A percentile compares a stretch with the other conserved stretches of the same genome.
phyloP scores from a whole-genome alignment of 805 yeast species.

The Candida parachauliodes region DNA sequence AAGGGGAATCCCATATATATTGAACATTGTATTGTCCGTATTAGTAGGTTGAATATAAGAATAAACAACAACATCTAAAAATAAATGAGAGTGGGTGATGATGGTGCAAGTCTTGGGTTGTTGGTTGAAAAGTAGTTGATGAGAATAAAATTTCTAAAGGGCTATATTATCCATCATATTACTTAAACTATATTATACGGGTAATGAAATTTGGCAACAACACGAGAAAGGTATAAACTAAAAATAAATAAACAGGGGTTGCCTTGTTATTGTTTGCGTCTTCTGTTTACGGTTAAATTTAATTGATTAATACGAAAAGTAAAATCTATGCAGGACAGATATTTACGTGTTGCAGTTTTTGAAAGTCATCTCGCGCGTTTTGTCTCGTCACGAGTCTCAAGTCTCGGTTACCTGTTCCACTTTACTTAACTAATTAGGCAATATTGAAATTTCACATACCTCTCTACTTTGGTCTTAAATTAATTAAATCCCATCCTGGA shows the following conservation, averaged over 20 bases:
- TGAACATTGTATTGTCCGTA: slow-evolving; percentile 27
- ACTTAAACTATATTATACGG: not conserved
- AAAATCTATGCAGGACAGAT: not conserved
- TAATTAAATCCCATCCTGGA: no score
- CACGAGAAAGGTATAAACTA: not conserved
- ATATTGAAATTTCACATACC: no score
- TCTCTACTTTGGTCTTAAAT: no score
- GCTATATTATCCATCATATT: not conserved
- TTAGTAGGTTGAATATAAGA: slow-evolving; percentile 10
- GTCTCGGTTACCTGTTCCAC: no score
- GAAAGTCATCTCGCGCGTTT: no score
- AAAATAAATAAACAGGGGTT: not conserved
- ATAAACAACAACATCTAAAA: slow-evolving; percentile 8
- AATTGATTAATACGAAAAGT: not conserved
- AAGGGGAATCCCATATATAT: slow-evolving; percentile 74
- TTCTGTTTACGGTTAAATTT: not conserved
- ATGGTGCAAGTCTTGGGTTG: not conserved
- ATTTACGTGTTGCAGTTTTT: not conserved
- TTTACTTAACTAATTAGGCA: no score
- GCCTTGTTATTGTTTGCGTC: not conserved
- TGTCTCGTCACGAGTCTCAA: not conserved
- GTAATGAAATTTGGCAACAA: not conserved
- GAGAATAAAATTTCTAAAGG: not conserved
- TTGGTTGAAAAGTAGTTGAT: not conserved
- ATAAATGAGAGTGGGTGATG: not conserved